phyloP scores from a whole-genome alignment of 352 stramenopile species.

The Pythium myriotylum region DNA sequence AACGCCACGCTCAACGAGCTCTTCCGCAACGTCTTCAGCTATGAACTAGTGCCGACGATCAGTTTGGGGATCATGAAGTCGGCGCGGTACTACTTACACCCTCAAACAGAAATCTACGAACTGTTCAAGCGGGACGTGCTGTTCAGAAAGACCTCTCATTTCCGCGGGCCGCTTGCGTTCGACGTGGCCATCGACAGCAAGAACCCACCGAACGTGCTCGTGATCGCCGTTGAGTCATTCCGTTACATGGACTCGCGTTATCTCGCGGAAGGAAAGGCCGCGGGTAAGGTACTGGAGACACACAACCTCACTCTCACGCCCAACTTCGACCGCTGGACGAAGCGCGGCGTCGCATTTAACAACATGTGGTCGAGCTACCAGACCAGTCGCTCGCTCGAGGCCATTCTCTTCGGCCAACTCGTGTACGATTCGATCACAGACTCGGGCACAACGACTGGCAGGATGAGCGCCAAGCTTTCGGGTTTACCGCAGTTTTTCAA shows the following conservation, averaged over 20 bases:
- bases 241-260: constrained; percentile 59
- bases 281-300: constrained; percentile 4
- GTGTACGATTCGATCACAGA: constrained; percentile 41
- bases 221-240: constrained; percentile 58
- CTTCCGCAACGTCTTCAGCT: constrained; percentile 5
- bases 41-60: neutral
- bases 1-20: constrained; percentile 25
- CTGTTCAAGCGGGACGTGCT: constrained; percentile 41
- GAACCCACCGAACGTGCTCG: constrained; percentile 47
- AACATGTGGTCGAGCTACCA: constrained; percentile 64
- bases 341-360: constrained; percentile 44
- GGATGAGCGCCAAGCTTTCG: constrained; percentile 28
- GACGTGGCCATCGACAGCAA: constrained; percentile 34
- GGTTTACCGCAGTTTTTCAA: constrained; percentile 58
- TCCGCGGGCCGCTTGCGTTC: constrained; percentile 44
- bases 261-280: constrained; percentile 33
- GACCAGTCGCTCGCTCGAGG: constrained; percentile 59
- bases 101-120: constrained; percentile 43
- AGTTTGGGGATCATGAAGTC: constrained; percentile 1
- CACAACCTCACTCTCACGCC: constrained; percentile 51
- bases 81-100: constrained; percentile 36
- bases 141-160: constrained; percentile 36
- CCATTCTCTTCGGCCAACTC: constrained; percentile 50
- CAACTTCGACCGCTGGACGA: constrained; percentile 52
- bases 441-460: constrained; percentile 39